A percentile compares a stretch with the other conserved stretches of the same genome.
phyloP scores from a whole-genome alignment of 768 basidiomycete genomes.

The Rhizopogon roseolus region DNA sequence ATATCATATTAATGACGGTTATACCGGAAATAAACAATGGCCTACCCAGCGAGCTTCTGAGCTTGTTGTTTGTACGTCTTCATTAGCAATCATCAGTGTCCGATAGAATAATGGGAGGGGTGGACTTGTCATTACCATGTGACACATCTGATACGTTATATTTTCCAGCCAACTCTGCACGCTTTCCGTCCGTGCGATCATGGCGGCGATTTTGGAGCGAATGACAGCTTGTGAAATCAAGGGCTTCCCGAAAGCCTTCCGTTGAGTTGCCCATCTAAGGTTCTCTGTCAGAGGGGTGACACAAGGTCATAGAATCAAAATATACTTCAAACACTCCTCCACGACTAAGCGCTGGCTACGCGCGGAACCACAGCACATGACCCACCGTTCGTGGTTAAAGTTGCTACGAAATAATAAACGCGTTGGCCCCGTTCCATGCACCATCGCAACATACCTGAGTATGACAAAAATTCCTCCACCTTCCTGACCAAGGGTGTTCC shows the following conservation, averaged over 20 bases:
- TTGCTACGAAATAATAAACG: conserved; percentile 43
- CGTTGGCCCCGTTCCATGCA: neutral
- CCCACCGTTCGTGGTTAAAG: conserved; percentile 95
- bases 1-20: neutral
- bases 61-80: conserved; percentile 73
- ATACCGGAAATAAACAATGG: neutral
- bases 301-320: conserved; percentile 1
- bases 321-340: conserved; percentile 81
- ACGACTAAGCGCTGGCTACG: conserved; percentile 62
- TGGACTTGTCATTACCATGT: conserved; percentile 48
- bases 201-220: conserved; percentile 78
- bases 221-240: conserved; percentile 82
- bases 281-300: neutral
- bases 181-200: conserved; percentile 84
- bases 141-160: conserved; percentile 82
- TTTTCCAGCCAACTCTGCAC: conserved; percentile 86
- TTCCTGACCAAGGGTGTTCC: conserved; percentile 70
- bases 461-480: conserved; percentile 62
- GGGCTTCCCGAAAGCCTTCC: conserved; percentile 90
- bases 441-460: conserved; percentile 34
- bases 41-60: conserved; percentile 65
- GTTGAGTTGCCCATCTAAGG: conserved; percentile 75
- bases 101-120: neutral
- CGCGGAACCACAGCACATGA: conserved; percentile 78
- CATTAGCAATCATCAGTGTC: conserved; percentile 2